Conservation (phyloP, 352 stramenopile species). For the Globisporangium polare region DNA sequence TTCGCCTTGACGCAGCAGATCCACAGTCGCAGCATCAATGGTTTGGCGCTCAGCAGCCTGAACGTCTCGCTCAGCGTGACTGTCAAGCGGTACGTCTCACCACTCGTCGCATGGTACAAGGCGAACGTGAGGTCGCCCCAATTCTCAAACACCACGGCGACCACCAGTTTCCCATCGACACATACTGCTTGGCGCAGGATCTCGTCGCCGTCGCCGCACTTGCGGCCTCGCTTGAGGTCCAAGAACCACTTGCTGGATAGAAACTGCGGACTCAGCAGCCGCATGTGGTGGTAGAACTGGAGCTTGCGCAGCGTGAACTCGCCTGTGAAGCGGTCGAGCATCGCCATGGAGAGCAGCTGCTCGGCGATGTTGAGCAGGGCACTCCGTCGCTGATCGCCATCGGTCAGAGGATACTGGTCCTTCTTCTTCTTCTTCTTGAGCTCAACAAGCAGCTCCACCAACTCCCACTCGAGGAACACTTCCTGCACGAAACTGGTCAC, state of each 20-base stretch:
- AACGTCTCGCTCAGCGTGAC: conserved; percentile 36
- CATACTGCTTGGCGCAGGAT: conserved; percentile 49
- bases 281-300: conserved; percentile 64
- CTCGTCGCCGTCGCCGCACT: conserved; percentile 67
- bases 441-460: conserved; percentile 50
- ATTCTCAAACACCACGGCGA: conserved; percentile 69
- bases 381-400: conserved; percentile 3
- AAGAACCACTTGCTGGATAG: conserved; percentile 57
- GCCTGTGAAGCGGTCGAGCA: conserved; percentile 70
- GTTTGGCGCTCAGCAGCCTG: conserved; percentile 30
- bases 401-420: not conserved
- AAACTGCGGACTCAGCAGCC: conserved; percentile 43
- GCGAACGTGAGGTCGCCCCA: conserved; percentile 65
- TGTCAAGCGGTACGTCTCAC: conserved; percentile 27
- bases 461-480: conserved; percentile 69
- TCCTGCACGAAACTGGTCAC: conserved; percentile 28
- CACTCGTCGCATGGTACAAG: conserved; percentile 44
- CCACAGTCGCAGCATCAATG: conserved; percentile 54
- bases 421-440: conserved; percentile 12
- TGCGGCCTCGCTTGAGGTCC: conserved; percentile 48
- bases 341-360: conserved; percentile 43
- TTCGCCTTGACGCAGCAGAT: conserved; percentile 69
- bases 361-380: conserved; percentile 31
- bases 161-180: conserved; percentile 45
- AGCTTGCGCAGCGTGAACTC: conserved; percentile 67